phyloP scores from a whole-genome alignment of 2,329 filamentous ascomycete species.

The Penicillium freii region DNA sequence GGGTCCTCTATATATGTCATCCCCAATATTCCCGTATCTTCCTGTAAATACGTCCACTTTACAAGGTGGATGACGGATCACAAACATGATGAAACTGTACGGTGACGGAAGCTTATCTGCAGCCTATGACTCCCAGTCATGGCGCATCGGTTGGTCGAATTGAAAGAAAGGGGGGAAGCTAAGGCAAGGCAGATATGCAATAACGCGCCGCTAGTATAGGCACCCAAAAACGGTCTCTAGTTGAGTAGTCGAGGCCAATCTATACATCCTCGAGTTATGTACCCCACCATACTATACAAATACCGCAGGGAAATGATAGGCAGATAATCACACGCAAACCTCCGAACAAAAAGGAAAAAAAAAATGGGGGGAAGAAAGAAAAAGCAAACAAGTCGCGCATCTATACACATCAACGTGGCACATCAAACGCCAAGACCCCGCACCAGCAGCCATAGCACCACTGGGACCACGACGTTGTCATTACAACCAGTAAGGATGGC shows the following conservation, averaged over 20 bases:
- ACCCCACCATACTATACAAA: slow-evolving; percentile 11
- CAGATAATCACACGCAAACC: slow-evolving; percentile 2
- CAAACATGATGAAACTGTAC: not conserved
- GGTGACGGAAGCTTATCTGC: slow-evolving; percentile 14
- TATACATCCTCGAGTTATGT: slow-evolving; percentile 5
- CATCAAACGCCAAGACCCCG: slow-evolving; percentile 61
- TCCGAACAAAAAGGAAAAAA: not conserved
- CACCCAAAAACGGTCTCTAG: slow-evolving; percentile 3
- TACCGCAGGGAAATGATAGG: slow-evolving; percentile 3
- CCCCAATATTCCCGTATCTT: not conserved
- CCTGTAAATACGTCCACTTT: not conserved
- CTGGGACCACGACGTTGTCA: slow-evolving; percentile 95
- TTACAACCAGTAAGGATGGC: slow-evolving; percentile 94
- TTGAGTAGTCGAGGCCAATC: not conserved
- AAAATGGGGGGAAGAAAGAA: not conserved
- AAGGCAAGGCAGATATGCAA: slow-evolving; percentile 9
- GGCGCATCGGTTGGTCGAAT: not conserved
- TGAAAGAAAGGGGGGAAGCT: not conserved
- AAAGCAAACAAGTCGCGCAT: slow-evolving; percentile 1
- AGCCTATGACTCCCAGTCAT: slow-evolving; percentile 9
- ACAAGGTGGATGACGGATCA: not conserved
- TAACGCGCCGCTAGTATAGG: slow-evolving; percentile 4
- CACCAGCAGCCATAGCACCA: slow-evolving; percentile 89
- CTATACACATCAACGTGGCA: slow-evolving; percentile 5
- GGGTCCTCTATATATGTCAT: not conserved